Conservation (phyloP, 495 filamentous ascomycete species). For the Penicillium cinerascens region DNA sequence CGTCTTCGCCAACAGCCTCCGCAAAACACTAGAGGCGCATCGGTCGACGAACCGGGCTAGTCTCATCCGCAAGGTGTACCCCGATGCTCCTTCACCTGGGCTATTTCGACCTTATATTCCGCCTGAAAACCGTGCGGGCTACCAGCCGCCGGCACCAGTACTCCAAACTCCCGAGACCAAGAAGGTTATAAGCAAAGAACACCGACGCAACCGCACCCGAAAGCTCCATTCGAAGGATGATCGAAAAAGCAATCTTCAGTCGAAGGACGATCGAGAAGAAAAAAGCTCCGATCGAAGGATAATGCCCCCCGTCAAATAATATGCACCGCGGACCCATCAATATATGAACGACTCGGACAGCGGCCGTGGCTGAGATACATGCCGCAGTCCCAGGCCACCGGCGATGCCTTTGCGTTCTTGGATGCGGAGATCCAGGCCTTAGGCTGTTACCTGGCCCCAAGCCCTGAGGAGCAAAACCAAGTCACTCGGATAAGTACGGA, state of each 20-base stretch:
- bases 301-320: constrained; percentile 11
- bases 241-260: not conserved
- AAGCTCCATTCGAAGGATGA: not conserved
- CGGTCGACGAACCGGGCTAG: constrained; percentile 44
- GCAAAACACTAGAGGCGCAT: constrained; percentile 51
- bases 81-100: constrained; percentile 7
- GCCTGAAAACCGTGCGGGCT: constrained; percentile 18
- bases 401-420: constrained; percentile 27
- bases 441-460: constrained; percentile 40
- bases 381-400: not conserved
- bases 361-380: constrained; percentile 33
- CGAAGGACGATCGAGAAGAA: not conserved
- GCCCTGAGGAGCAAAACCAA: constrained; percentile 26
- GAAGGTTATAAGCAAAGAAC: constrained; percentile 3
- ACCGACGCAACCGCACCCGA: constrained; percentile 3
- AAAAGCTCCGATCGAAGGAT: not conserved
- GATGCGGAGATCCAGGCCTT: constrained; percentile 47
- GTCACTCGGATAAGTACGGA: constrained; percentile 27
- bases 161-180: not conserved
- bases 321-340: constrained; percentile 7
- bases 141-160: constrained; percentile 7
- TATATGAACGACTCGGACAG: constrained; percentile 11
- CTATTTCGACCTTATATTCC: constrained; percentile 24
- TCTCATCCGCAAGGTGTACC: constrained; percentile 37
- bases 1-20: constrained; percentile 36